A percentile compares a stretch with the other conserved stretches of the same genome.
Evolutionary conservation across 495 filamentous ascomycete species (phyloP).

Genomic region (Penicillium diatomitis): DNA sequence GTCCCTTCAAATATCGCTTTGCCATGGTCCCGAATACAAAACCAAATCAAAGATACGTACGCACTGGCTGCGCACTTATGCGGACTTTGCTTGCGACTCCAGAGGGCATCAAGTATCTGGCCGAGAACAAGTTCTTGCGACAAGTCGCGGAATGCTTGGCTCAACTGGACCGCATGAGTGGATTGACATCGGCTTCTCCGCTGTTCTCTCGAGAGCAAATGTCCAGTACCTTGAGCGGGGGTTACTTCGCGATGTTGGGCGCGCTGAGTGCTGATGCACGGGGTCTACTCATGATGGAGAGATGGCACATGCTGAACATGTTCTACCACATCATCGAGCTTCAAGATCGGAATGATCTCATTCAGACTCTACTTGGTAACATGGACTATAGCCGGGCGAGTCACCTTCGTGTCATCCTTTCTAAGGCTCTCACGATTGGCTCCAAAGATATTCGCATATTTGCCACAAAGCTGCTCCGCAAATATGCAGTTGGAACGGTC

Average conservation of each 20-base stretch:
- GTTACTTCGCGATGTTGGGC: conserved; percentile 90
- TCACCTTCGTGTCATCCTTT: conserved; percentile 83
- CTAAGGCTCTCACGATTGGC: conserved; percentile 84
- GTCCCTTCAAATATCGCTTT: conserved; percentile 94
- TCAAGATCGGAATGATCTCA: conserved; percentile 78
- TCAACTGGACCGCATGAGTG: conserved; percentile 86
- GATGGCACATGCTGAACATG: conserved; percentile 98
- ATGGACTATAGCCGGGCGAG: conserved; percentile 87
- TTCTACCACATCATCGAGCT: conserved; percentile 96
- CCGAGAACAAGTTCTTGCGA: conserved; percentile 83
- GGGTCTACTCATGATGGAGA: conserved; percentile 83
- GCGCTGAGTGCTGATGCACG: conserved; percentile 69
- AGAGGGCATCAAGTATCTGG: conserved; percentile 77
- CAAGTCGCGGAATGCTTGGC: conserved; percentile 94
- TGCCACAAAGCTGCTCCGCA: conserved; percentile 71
- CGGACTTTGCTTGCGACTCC: conserved; percentile 72
- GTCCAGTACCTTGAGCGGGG: conserved; percentile 71
- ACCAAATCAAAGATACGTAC: conserved; percentile 87
- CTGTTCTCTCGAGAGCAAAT: conserved; percentile 81
- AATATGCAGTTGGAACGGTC: conserved; percentile 54
- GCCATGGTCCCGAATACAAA: conserved; percentile 78
- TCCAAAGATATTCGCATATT: conserved; percentile 87
- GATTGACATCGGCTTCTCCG: conserved; percentile 76
- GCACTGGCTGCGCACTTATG: conserved; percentile 78
- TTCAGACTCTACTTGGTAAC: conserved; percentile 74